These are phyloP conservation scores for Silene vulgaris DNA, from an alignment of 179 eudicot species.

Conservation along the genomic window DNA sequence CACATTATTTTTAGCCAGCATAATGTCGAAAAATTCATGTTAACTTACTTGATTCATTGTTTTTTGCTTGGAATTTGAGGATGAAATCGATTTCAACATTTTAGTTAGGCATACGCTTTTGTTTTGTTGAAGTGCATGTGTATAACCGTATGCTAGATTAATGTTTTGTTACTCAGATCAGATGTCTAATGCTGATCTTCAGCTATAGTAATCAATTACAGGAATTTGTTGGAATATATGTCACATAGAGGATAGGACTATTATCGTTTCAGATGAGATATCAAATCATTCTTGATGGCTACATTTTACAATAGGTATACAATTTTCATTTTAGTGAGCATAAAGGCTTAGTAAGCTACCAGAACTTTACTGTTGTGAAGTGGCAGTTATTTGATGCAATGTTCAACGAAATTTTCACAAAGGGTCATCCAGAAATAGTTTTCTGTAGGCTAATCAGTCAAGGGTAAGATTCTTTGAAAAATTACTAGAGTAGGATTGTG, in stretches of 20 bases:
- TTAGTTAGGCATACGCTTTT: background rate
- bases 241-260: background rate
- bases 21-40: background rate
- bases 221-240: background rate
- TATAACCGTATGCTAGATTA: background rate
- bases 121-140: background rate
- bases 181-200: background rate
- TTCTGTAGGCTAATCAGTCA: background rate
- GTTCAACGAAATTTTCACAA: background rate
- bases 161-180: background rate
- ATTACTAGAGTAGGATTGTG: background rate
- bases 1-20: background rate
- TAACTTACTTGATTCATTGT: slow-evolving; percentile 4
- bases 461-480: background rate
- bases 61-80: background rate
- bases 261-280: background rate
- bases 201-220: background rate
- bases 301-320: background rate
- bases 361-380: background rate
- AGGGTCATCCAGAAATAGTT: background rate
- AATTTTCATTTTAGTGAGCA: background rate
- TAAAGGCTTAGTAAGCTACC: no score
- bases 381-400: background rate
- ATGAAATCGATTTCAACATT: slow-evolving; percentile 8
- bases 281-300: background rate